phyloP scores from a whole-genome alignment of 1,139 yeast species.

The Geotrichum macrosporum region DNA sequence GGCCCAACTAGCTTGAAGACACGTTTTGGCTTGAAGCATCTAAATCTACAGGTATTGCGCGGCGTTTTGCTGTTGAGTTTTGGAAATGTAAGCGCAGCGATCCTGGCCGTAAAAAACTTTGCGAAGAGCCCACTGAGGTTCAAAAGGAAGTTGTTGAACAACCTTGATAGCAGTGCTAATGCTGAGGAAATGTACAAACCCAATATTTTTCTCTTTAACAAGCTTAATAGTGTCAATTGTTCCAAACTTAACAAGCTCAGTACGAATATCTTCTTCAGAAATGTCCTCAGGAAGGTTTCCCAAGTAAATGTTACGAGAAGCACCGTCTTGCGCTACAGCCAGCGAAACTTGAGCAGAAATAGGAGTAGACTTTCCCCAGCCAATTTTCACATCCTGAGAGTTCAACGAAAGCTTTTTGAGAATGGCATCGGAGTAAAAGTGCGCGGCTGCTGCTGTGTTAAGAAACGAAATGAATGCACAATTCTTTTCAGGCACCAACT shows the following conservation, averaged over 20 bases:
- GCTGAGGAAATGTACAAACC: conserved; percentile 73
- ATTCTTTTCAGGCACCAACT: conserved; percentile 49
- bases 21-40: too few species aligned
- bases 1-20: too few species aligned
- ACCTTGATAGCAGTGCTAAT: conserved; percentile 82
- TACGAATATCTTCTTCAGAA: conserved; percentile 57
- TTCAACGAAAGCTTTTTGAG: conserved; percentile 43
- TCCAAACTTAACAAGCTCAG: conserved; percentile 71
- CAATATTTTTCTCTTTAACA: conserved; percentile 67
- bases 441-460: conserved; percentile 43
- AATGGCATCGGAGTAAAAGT: conserved; percentile 52
- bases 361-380: conserved; percentile 66
- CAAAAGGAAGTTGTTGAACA: conserved; percentile 57
- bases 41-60: conserved; percentile 93
- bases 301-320: conserved; percentile 84
- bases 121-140: conserved; percentile 53
- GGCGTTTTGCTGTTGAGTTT: conserved; percentile 94
- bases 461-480: conserved; percentile 47
- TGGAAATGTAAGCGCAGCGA: conserved; percentile 77
- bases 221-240: conserved; percentile 76
- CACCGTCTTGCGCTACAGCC: conserved; percentile 79
- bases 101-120: conserved; percentile 85
- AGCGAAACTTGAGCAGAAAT: conserved; percentile 66
- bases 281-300: conserved; percentile 62
- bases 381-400: conserved; percentile 49